Percentiles rank a stretch among this genome's conserved stretches.
phyloP scores from a whole-genome alignment of 2,329 filamentous ascomycete species.

The Fusarium sp. region DNA sequence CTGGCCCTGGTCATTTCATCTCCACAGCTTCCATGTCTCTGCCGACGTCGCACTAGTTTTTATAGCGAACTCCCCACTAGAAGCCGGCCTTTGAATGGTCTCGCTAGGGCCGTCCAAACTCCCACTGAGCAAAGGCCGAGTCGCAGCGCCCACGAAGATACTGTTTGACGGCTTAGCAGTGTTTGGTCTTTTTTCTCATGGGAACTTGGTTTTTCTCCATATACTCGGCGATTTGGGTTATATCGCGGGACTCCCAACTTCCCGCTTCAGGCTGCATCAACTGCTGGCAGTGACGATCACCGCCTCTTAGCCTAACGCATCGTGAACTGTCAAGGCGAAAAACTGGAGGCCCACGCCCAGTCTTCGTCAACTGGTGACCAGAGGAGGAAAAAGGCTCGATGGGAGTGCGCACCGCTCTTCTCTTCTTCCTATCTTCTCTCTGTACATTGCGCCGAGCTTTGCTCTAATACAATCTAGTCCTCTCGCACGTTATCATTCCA shows the following conservation, averaged over 20 bases:
- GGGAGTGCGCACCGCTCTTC: constrained; percentile 49
- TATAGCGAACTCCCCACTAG: constrained; percentile 41
- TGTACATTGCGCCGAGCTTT: constrained; percentile 20
- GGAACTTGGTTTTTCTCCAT: not conserved
- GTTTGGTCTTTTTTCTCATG: constrained; percentile 10
- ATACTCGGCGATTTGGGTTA: constrained; percentile 1
- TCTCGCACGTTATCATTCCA: constrained; percentile 53
- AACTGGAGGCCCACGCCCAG: constrained; percentile 48
- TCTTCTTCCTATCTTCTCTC: constrained; percentile 7
- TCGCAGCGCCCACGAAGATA: constrained; percentile 11
- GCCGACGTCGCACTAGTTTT: constrained; percentile 37
- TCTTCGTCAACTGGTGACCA: constrained; percentile 32
- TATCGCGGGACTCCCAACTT: not conserved
- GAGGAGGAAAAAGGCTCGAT: constrained; percentile 46
- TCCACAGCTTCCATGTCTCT: constrained; percentile 14
- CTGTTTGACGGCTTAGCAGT: not conserved
- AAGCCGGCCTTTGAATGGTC: constrained; percentile 18
- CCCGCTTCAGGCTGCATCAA: constrained; percentile 2
- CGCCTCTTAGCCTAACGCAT: constrained; percentile 28
- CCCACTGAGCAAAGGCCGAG: constrained; percentile 8
- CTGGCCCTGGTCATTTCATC: not conserved
- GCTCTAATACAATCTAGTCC: constrained; percentile 45
- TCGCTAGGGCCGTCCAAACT: constrained; percentile 14
- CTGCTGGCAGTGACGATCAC: constrained; percentile 23
- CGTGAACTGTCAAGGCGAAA: constrained; percentile 42